Evolutionary conservation across 1,139 yeast genomes (phyloP).

Genomic region (Hanseniaspora sp.): DNA sequence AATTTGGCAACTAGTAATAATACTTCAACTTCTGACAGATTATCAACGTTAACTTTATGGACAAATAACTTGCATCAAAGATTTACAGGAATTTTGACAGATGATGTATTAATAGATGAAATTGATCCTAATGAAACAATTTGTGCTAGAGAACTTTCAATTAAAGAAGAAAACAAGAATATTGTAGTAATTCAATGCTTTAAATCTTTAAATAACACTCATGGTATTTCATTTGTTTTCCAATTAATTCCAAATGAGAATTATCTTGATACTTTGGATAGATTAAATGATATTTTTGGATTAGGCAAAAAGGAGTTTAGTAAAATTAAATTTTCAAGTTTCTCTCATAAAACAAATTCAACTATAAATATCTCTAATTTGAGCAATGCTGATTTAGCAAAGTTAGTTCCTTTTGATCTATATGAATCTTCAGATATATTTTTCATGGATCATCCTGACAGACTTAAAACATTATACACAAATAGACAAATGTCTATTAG

Average conservation of each 20-base stretch:
- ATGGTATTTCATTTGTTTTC: conserved; percentile 83
- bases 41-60: conserved; percentile 25
- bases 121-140: conserved; percentile 31
- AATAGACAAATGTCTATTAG: conserved; percentile 32
- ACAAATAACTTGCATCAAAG: conserved; percentile 28
- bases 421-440: conserved; percentile 43
- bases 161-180: conserved; percentile 28
- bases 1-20: conserved; percentile 37
- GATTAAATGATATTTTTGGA: conserved; percentile 61
- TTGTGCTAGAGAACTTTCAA: conserved; percentile 33
- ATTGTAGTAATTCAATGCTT: conserved; percentile 61
- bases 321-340: conserved; percentile 50
- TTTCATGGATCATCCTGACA: conserved; percentile 81
- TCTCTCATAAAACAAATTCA: conserved; percentile 23
- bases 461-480: conserved; percentile 34
- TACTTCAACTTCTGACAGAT: conserved; percentile 27
- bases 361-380: conserved; percentile 39
- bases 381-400: conserved; percentile 31
- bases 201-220: conserved; percentile 57
- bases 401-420: conserved; percentile 45
- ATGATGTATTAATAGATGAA: conserved; percentile 25
- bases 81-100: conserved; percentile 29
- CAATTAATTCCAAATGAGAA: conserved; percentile 55
- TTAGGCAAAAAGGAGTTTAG: conserved; percentile 69
- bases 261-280: conserved; percentile 50